Conservation (phyloP, 495 filamentous ascomycete species). For the Tuber magnatum region DNA sequence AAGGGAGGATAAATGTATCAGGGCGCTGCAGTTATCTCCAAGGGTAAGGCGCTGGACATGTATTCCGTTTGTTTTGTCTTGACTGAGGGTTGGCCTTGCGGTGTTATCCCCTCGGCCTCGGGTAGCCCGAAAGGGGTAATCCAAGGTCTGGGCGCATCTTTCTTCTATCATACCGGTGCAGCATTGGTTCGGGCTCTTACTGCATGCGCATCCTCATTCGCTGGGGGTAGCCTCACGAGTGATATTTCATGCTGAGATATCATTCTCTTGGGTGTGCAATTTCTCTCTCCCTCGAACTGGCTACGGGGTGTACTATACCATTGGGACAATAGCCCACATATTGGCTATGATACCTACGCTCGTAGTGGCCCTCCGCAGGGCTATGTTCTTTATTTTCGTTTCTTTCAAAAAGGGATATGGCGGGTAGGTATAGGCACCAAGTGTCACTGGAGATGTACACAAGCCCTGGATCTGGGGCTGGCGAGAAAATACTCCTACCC, state of each 20-base stretch:
- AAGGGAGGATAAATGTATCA: not conserved
- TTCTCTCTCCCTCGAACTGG: not conserved
- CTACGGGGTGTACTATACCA: not conserved
- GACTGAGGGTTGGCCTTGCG: not conserved
- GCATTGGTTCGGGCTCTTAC: not conserved
- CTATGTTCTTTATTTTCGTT: too few species aligned
- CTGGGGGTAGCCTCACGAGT: not conserved
- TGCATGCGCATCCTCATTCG: not conserved
- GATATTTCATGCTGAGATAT: not conserved
- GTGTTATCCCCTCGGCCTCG: not conserved
- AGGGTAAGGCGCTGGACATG: not conserved
- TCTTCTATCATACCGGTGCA: not conserved
- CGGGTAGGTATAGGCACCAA: not conserved
- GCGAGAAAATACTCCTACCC: too few species aligned
- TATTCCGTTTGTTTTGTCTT: not conserved
- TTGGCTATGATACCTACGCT: not conserved
- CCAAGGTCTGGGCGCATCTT: not conserved
- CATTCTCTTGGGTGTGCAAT: not conserved
- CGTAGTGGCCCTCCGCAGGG: not conserved
- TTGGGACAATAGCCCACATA: not conserved
- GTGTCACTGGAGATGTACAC: not conserved
- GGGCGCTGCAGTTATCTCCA: not conserved
- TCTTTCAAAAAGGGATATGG: too few species aligned
- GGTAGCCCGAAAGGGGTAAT: not conserved
- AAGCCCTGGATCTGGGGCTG: not conserved